Base-by-base conservation (phyloP, 345 rosid genomes). In the Raphanus raphanistrum region DNA sequence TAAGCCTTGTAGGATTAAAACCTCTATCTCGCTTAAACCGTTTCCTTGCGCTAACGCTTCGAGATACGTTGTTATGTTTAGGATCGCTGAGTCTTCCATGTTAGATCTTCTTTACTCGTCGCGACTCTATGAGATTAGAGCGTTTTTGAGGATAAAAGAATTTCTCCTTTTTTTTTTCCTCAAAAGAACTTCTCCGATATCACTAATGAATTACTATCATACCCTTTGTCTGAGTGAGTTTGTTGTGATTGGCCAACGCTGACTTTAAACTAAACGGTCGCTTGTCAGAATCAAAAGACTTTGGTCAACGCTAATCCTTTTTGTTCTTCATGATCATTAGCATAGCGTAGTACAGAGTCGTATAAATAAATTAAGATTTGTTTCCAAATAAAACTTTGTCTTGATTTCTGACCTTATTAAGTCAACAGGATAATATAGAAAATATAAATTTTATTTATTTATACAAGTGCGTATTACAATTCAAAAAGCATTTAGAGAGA, bases 41-140 rank as follows among this genome's bases (percentile, higher is more conserved):
- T 45, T 64, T 12, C 82, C 82, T 70, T 74, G 3, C 0, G 64
- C 58, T 26, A 70, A 28, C 72, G 41, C 79, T 64, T 64, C 5
- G 0, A 80, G 76, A 70, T 74, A 80, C 58, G 68, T 1, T 72
- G 55, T 64, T 54, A 67, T 58, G 0, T 2, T 31, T 1, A 5
- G 21, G 72, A 70, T 58, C 68, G 69, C 11, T 0, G 79, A 11
- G 26, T 75, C 76, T 54, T 0, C 70, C 13, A 52, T 52, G 26
- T 15, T 29, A 1, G 21, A 13, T 63, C 8, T 48, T 48, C 21
- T 21, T 21, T 21, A 21, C 21, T 21, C 1, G 21, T 21, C 21
- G 21, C 21, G 21, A 21, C 21, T 21, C 21, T 21, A 21, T 21
- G 21, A 21, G 21, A 21, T 21, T 21, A 21, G 21, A 21, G 21